Evolutionary conservation across 2,329 filamentous ascomycete genomes (phyloP).

Genomic region (Podosphaera leucotricha): DNA sequence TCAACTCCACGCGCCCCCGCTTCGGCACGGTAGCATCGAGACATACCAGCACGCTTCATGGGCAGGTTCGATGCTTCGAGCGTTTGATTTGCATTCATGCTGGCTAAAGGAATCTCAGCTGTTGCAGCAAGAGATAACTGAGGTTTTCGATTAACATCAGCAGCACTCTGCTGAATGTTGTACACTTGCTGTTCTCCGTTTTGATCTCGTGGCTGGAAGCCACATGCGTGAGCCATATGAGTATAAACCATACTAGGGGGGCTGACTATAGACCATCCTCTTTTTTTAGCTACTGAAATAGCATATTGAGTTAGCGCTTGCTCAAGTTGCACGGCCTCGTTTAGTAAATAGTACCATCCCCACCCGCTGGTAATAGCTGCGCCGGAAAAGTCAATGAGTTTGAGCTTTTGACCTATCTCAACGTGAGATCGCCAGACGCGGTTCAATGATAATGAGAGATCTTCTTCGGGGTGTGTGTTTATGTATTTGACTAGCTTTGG

Average conservation of each 20-base stretch:
- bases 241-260: constrained; percentile 82
- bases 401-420: constrained; percentile 65
- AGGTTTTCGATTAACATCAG: constrained; percentile 39
- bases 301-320: constrained; percentile 82
- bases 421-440: constrained; percentile 49
- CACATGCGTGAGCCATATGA: constrained; percentile 74
- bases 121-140: constrained; percentile 63
- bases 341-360: constrained; percentile 95
- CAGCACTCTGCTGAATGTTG: constrained; percentile 40
- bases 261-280: constrained; percentile 58
- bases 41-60: constrained; percentile 57
- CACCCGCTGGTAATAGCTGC: constrained; percentile 70
- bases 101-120: constrained; percentile 83
- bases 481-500: constrained; percentile 51
- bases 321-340: constrained; percentile 80
- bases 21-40: constrained; percentile 87
- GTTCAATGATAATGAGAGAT: constrained; percentile 17
- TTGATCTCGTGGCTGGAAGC: constrained; percentile 80
- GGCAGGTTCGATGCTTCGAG: constrained; percentile 46
- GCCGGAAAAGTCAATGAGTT: constrained; percentile 69
- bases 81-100: constrained; percentile 56
- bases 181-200: constrained; percentile 88
- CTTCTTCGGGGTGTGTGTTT: constrained; percentile 38
- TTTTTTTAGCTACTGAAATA: constrained; percentile 42
- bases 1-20: constrained; percentile 74